Base-by-base conservation (phyloP, 495 filamentous ascomycete species). In the Penicillium angulare region DNA sequence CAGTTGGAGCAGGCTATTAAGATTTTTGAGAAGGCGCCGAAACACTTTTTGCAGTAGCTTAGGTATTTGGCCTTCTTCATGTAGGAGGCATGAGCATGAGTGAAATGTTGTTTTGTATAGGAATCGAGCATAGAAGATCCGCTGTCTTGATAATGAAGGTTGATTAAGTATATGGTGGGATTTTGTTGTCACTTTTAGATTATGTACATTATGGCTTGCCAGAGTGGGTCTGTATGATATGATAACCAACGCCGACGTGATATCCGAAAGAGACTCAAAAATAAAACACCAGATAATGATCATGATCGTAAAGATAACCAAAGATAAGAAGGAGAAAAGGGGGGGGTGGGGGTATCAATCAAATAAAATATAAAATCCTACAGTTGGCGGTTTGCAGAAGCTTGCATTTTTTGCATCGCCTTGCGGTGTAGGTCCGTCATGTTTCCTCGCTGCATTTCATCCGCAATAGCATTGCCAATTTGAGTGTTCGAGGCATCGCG, bases 351-450 rank as follows among this genome's bases (percentile, higher is more conserved):
- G 51, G 48, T 55, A 56, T 58, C 45, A 50, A 59, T 44, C 35
- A 39, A 49, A 45, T 46, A 21, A 10, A 59, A 49, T 12, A 46
- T 41, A 7, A 20, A 32, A 31, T 7, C 15, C 48, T 57, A 59
- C 38, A 61, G 29, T 38, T 62, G 55, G 40, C 75, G 74, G 60
- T 84, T 88, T 3, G 86, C 87, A 16, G 74, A 73, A 17, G 83
- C 80, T 71, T 96, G 92, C 86, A 97, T 86, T 64, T 77, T 82
- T 56, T 89, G 74, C 79, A 97, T 79, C 1, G 88, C 90, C 50
- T 92, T 84, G 43, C 86, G 75, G 67, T 97, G 92, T 33, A 85
- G 74, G 35, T 89, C 87, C 29, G 86, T 72, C 78, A 95, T 83
- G 53, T 84, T 82, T 0, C 85, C 83, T 8, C 81, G 83, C 38